A percentile compares a stretch with the other conserved stretches of the same genome.
These are phyloP conservation scores for Plasmodium reichenowi DNA, from an alignment of 169 alveolate genomes.

Conservation along the genomic window DNA sequence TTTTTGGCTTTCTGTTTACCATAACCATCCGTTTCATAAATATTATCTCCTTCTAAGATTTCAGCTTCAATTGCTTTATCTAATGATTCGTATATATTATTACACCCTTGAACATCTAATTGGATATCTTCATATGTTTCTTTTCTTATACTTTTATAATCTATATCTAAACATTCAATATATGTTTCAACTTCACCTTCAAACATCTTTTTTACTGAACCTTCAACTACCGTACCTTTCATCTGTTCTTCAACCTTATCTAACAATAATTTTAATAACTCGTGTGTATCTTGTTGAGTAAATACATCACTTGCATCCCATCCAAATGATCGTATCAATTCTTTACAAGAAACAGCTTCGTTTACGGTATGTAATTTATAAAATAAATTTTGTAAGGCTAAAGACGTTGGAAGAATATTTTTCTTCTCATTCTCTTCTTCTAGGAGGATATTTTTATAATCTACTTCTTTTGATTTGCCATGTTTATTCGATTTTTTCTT, in stretches of 20 bases:
- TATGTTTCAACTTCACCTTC: conserved; percentile 96
- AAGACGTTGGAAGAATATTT: conserved; percentile 86
- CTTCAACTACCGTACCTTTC: conserved; percentile 96
- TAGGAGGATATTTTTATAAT: conserved; percentile 80
- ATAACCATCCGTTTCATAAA: conserved; percentile 95
- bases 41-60: conserved; percentile 94
- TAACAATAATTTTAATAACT: conserved; percentile 93
- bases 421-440: conserved; percentile 89
- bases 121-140: conserved; percentile 94
- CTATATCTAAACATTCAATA: conserved; percentile 95
- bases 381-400: conserved; percentile 94
- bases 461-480: conserved; percentile 80
- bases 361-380: conserved; percentile 91
- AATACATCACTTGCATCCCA: conserved; percentile 97
- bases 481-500: conserved; percentile 38
- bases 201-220: conserved; percentile 93
- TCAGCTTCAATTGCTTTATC: conserved; percentile 94
- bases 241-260: conserved; percentile 97
- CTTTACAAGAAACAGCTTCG: conserved; percentile 93
- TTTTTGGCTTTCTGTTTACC: conserved; percentile 92
- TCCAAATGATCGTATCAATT: conserved; percentile 94
- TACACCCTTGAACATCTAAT: conserved; percentile 94
- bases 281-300: conserved; percentile 98
- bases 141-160: conserved; percentile 91
- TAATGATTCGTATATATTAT: conserved; percentile 92